These are phyloP conservation scores for Arthrinium phaeospermum DNA, from an alignment of 2,329 filamentous ascomycete genomes.

Conservation along the genomic window DNA sequence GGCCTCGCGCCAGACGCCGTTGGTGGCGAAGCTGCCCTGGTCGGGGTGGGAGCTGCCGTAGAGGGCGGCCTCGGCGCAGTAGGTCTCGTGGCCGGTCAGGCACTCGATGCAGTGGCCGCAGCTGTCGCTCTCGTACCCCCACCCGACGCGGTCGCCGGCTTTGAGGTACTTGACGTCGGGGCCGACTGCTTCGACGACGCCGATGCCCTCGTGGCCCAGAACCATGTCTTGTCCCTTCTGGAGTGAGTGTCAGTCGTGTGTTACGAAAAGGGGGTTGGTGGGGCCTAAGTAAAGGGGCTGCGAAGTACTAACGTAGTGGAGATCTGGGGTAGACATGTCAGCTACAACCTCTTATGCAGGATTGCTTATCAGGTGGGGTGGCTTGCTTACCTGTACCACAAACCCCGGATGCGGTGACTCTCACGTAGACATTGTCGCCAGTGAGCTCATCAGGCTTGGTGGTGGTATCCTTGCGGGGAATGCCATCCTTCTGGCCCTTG, in stretches of 20 bases:
- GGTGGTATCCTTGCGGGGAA: slow-evolving; percentile 56
- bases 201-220: slow-evolving; percentile 59
- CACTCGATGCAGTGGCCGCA: slow-evolving; percentile 53
- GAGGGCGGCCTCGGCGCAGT: slow-evolving; percentile 47
- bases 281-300: too few species aligned
- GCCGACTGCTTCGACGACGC: slow-evolving; percentile 50
- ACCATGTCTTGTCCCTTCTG: slow-evolving; percentile 41
- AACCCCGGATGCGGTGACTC: slow-evolving; percentile 69
- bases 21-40: slow-evolving; percentile 53
- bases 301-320: slow-evolving; percentile 27
- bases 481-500: slow-evolving; percentile 65
- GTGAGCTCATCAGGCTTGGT: slow-evolving; percentile 50
- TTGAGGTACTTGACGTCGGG: slow-evolving; percentile 45
- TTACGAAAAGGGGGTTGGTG: slow-evolving; percentile 19
- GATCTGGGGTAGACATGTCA: slow-evolving; percentile 20
- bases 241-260: slow-evolving; percentile 31
- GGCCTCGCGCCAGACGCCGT: slow-evolving; percentile 53
- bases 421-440: slow-evolving; percentile 64
- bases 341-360: not conserved
- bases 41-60: slow-evolving; percentile 50
- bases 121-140: slow-evolving; percentile 48
- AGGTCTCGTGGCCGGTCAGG: slow-evolving; percentile 48
- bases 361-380: not conserved
- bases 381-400: slow-evolving; percentile 59
- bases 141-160: slow-evolving; percentile 53